Evolutionary conservation across 2,329 filamentous ascomycete species (phyloP).

Genomic region (Albifimbria verrucaria): DNA sequence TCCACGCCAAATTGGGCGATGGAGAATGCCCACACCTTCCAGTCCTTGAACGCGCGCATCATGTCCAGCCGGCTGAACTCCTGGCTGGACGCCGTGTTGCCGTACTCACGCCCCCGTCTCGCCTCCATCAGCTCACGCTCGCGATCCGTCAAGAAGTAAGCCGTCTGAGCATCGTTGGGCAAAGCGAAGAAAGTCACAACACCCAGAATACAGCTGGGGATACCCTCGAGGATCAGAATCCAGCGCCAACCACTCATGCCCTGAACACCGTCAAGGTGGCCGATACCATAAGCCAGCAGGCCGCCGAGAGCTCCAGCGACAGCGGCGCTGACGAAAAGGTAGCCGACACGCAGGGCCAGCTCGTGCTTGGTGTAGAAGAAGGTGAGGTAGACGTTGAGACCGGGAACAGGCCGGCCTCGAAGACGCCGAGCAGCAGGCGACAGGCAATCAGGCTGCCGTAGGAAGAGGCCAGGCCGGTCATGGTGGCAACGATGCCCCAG

Average conservation of each 20-base stretch:
- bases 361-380: constrained; percentile 75
- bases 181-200: constrained; percentile 29
- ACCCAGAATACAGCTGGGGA: constrained; percentile 37
- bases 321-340: constrained; percentile 68
- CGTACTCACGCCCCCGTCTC: constrained; percentile 38
- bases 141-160: constrained; percentile 54
- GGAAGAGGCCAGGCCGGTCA: constrained; percentile 64
- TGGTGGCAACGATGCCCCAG: constrained; percentile 68
- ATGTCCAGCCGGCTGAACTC: constrained; percentile 59
- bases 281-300: constrained; percentile 69
- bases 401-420: constrained; percentile 72
- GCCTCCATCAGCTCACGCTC: constrained; percentile 64
- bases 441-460: constrained; percentile 66
- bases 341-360: constrained; percentile 68
- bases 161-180: constrained; percentile 43
- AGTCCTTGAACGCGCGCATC: constrained; percentile 64
- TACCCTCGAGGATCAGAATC: constrained; percentile 58
- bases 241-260: constrained; percentile 69
- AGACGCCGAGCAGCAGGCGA: constrained; percentile 63
- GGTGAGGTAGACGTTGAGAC: constrained; percentile 66
- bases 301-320: constrained; percentile 71
- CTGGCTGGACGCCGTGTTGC: constrained; percentile 42
- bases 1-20: constrained; percentile 69
- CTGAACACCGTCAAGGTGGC: constrained; percentile 64
- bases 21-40: constrained; percentile 72